Evolutionary conservation across 345 rosid genomes (phyloP).

Genomic region (Eucalyptus melliodora): DNA sequence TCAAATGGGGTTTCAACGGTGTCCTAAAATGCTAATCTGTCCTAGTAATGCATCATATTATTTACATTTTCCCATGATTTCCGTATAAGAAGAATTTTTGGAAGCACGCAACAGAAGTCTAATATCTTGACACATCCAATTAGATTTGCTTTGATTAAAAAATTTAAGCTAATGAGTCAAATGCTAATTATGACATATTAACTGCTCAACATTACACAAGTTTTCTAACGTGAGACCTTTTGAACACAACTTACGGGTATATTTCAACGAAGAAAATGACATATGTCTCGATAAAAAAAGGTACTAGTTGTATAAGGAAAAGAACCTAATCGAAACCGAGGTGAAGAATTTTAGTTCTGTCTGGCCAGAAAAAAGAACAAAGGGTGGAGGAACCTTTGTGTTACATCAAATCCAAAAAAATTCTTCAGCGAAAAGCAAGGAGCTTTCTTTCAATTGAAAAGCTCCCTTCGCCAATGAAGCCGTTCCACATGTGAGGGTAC

Average conservation of each 20-base stretch:
- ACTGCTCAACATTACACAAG: too few species aligned
- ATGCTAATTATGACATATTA: too few species aligned
- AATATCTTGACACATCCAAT: too few species aligned
- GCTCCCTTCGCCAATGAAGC: neutral
- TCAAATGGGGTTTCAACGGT: neutral
- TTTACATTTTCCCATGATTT: neutral
- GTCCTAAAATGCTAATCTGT: neutral
- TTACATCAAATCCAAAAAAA: neutral
- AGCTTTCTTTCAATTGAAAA: neutral
- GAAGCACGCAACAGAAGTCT: neutral
- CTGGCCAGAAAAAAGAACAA: neutral
- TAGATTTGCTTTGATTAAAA: fast-evolving
- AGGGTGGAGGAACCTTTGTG: neutral
- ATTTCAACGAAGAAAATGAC: neutral
- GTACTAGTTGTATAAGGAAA: neutral
- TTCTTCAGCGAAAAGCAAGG: neutral
- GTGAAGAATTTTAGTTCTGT: neutral
- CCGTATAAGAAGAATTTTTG: neutral
- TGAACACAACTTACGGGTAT: too few species aligned
- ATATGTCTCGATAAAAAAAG: neutral
- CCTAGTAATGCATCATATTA: neutral
- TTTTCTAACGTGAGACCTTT: neutral
- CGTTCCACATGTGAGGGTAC: neutral
- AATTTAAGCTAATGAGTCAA: too few species aligned
- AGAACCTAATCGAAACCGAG: neutral